Evolutionary conservation across 805 yeast genomes (phyloP).

Genomic region (Saturnispora silvae): DNA sequence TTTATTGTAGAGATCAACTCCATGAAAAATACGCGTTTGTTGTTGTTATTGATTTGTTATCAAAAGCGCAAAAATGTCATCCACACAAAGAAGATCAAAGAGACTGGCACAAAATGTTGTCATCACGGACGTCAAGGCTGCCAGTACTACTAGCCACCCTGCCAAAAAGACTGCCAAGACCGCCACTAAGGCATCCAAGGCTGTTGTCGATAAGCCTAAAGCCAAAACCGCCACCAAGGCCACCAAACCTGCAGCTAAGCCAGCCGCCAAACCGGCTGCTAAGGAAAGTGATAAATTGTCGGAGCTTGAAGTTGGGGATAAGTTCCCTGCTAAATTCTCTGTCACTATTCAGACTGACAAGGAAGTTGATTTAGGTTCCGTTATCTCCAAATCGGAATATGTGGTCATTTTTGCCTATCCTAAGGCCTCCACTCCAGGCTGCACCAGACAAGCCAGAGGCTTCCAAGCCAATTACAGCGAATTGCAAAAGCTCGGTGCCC

Average conservation of each 20-base stretch:
- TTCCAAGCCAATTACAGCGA: slow-evolving; percentile 57
- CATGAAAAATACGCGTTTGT: too few relatives aligned
- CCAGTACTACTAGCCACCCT: too few relatives aligned
- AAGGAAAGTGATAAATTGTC: background rate
- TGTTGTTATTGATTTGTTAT: too few relatives aligned
- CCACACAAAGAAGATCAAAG: too few relatives aligned
- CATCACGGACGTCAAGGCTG: too few relatives aligned
- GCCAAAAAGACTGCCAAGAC: too few relatives aligned
- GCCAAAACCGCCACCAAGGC: background rate
- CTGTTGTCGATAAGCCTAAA: too few relatives aligned
- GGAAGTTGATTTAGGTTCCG: slow-evolving; percentile 17
- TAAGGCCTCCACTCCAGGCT: slow-evolving; percentile 89
- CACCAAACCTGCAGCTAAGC: background rate
- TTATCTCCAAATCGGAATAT: slow-evolving; percentile 27
- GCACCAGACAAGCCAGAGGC: slow-evolving; percentile 90
- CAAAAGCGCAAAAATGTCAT: too few relatives aligned
- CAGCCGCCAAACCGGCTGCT: background rate
- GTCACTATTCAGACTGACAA: slow-evolving; percentile 43
- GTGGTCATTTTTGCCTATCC: slow-evolving; percentile 72
- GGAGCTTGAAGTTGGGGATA: slow-evolving; percentile 13
- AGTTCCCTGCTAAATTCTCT: slow-evolving; percentile 8
- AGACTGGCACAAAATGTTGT: too few relatives aligned
- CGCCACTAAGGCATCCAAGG: too few relatives aligned
- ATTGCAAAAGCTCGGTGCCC: slow-evolving; percentile 34
- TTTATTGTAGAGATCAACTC: too few relatives aligned